These are phyloP conservation scores for Volvariella surrecta DNA, from an alignment of 1,284 basidiomycete genomes.

Conservation along the genomic window DNA sequence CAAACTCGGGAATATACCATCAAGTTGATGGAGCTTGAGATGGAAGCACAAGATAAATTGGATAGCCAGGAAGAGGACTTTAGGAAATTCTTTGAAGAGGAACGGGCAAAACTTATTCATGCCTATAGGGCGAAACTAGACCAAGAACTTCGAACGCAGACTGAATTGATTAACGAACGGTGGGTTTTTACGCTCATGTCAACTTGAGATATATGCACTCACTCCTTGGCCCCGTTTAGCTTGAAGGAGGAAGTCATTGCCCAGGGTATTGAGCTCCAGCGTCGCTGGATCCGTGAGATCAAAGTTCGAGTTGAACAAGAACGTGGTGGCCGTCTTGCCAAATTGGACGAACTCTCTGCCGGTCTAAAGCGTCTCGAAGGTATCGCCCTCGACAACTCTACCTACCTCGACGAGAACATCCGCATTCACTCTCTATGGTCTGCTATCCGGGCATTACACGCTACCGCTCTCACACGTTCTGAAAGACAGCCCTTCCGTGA, in stretches of 20 bases:
- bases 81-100: conserved; percentile 75
- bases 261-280: conserved; percentile 95
- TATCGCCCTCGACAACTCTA: conserved; percentile 85
- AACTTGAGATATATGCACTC: conserved; percentile 2
- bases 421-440: conserved; percentile 80
- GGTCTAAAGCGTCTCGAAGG: conserved; percentile 89
- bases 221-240: conserved; percentile 29
- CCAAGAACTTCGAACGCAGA: conserved; percentile 81
- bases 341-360: conserved; percentile 88
- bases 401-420: conserved; percentile 84
- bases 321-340: conserved; percentile 90
- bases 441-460: conserved; percentile 56
- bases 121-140: conserved; percentile 86
- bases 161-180: conserved; percentile 92
- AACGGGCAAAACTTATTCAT: conserved; percentile 67
- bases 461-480: conserved; percentile 46
- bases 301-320: conserved; percentile 95
- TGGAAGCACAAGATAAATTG: conserved; percentile 78
- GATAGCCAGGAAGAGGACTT: conserved; percentile 84
- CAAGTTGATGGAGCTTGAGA: conserved; percentile 78
- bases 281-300: conserved; percentile 94
- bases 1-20: conserved; percentile 81
- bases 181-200: conserved; percentile 24
- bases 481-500: conserved; percentile 80
- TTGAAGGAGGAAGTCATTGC: conserved; percentile 93